A percentile compares a stretch with the other conserved stretches of the same genome.
phyloP scores from a whole-genome alignment of 2,329 filamentous ascomycete species.

The Tolypocladium guangdongense region DNA sequence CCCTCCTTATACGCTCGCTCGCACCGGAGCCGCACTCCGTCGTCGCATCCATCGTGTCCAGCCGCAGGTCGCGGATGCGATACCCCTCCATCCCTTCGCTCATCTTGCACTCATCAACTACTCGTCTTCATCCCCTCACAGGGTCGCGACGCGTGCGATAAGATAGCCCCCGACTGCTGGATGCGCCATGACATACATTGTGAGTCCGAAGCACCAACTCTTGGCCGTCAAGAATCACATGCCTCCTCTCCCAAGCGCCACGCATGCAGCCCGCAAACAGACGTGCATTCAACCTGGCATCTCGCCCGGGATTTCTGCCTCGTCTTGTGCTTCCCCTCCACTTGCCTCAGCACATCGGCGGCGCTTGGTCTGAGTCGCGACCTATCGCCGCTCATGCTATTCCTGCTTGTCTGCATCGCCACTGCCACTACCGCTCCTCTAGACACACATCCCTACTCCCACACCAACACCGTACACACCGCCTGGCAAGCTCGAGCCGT shows the following conservation, averaged over 20 bases:
- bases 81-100: not conserved
- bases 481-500: not conserved
- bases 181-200: constrained; percentile 30
- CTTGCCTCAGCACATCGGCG: not conserved
- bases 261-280: constrained; percentile 3
- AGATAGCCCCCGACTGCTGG: constrained; percentile 8
- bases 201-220: constrained; percentile 17
- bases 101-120: not conserved
- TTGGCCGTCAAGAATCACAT: constrained; percentile 9
- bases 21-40: constrained; percentile 1
- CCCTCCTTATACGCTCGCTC: not conserved
- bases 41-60: not conserved
- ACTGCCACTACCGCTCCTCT: not conserved
- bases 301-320: not conserved
- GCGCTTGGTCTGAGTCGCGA: not conserved
- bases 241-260: constrained; percentile 7
- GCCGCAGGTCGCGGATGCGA: not conserved
- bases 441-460: not conserved
- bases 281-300: constrained; percentile 1
- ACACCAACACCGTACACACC: not conserved
- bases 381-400: not conserved
- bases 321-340: not conserved
- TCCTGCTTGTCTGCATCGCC: not conserved
- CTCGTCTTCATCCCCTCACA: not conserved
- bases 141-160: constrained; percentile 5